phyloP scores from a whole-genome alignment of 2,329 filamentous ascomycete genomes.

The Pseudogymnoascus sp. region DNA sequence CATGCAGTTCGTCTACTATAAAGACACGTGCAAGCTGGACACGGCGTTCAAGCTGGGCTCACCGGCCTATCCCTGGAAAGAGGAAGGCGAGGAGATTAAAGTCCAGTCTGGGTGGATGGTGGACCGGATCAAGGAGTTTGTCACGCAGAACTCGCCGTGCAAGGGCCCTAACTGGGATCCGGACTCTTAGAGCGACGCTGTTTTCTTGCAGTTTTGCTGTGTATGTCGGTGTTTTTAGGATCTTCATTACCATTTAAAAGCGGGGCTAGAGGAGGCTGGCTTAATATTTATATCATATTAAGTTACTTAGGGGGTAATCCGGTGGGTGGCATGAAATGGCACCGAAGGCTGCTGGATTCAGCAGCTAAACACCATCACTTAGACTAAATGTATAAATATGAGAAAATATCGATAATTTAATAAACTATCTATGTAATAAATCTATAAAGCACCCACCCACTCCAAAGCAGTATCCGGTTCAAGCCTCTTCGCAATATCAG shows the following conservation, averaged over 20 bases:
- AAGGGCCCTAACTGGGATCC: background rate
- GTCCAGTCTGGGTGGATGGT: constrained; percentile 12
- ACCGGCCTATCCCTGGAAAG: constrained; percentile 12
- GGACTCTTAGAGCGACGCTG: background rate
- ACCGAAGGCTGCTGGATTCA: background rate
- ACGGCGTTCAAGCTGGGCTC: constrained; percentile 8
- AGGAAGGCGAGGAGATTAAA: constrained; percentile 7
- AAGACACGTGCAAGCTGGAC: constrained; percentile 12
- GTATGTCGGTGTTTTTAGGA: background rate
- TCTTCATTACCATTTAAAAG: background rate
- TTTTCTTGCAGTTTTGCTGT: background rate
- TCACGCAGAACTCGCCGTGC: background rate
- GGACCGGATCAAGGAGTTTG: constrained; percentile 6
- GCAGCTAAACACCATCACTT: background rate
- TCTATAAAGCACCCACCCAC: constrained; percentile 27
- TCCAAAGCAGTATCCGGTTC: constrained; percentile 28
- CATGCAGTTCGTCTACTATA: constrained; percentile 29
- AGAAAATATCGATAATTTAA: background rate
- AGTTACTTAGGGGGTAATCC: background rate
- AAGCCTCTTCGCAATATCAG: constrained; percentile 31
- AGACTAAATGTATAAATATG: background rate
- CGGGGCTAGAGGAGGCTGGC: background rate
- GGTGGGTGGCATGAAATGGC: background rate
- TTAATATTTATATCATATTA: background rate
- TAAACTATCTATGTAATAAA: background rate